Base-by-base conservation (phyloP, 768 basidiomycete genomes). In the Dendrothele bispora region DNA sequence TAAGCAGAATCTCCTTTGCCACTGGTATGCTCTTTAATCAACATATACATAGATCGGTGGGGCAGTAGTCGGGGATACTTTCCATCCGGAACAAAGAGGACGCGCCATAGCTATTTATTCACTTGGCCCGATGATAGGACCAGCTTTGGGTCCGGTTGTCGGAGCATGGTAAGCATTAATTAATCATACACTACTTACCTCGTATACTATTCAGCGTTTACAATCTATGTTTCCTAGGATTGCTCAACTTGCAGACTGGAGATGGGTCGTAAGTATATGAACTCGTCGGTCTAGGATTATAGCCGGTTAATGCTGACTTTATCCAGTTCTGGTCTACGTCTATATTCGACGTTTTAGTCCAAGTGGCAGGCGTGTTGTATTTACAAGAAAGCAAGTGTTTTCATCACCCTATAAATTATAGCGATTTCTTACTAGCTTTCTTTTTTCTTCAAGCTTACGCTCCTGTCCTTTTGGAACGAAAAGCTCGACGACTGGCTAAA, bases 271-370 rank as follows among this genome's bases (percentile, higher is more conserved):
- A 61, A 34, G 79, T 70, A 4, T n/a, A n/a, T 37, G 22, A n/a
- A 24, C 34, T 21, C 3, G 4, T n/a, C n/a, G n/a, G n/a, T n/a
- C n/a, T n/a, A n/a, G n/a, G n/a, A n/a, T n/a, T n/a, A n/a, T n/a
- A n/a, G n/a, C n/a, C n/a, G n/a, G n/a, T n/a, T n/a, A n/a, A n/a
- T n/a, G n/a, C n/a, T n/a, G n/a, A n/a, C n/a, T n/a, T n/a, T n/a
- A n/a, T 30, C 32, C 53, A 82, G 75, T 89, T 88, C 60, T 86
- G 84, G 79, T 77, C 83, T 0, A 83, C 83, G 3, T 78, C 71
- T 26, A 82, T 86, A 29, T 69, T 75, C 0, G 82, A 79, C 50
- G 80, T 67, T 0, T 51, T 60, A 24, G 61, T 89, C 27, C 85
- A 88, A 56, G 39, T 76, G 0, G 51, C 75, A 2, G 85, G 86